Conservation (phyloP, 1,284 basidiomycete species). For the Dichomitus squalens region DNA sequence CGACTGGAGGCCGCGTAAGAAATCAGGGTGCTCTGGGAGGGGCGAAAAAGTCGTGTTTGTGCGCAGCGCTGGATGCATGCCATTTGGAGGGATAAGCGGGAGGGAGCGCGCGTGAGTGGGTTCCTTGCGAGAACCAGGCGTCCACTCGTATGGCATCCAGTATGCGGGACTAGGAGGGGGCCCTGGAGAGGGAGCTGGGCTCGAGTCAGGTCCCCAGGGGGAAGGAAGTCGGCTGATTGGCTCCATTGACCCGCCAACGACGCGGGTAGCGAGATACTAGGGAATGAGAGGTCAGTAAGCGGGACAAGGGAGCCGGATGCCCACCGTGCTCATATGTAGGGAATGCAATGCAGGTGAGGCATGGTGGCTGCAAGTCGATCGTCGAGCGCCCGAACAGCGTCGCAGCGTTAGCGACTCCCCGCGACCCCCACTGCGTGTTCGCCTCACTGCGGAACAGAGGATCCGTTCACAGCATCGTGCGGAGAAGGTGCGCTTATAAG, state of each 20-base stretch:
- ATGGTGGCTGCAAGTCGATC: constrained; percentile 8
- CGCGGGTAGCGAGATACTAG: background rate
- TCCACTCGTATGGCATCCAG: constrained; percentile 20
- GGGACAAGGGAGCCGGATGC: background rate
- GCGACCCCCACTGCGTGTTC: background rate
- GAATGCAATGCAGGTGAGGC: constrained; percentile 20
- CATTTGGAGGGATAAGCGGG: constrained; percentile 13
- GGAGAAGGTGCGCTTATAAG: background rate
- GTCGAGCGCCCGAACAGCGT: background rate
- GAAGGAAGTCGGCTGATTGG: constrained; percentile 11
- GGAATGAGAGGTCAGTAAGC: background rate
- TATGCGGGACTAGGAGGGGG: constrained; percentile 21
- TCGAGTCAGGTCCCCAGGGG: constrained; percentile 20
- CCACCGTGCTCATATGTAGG: constrained; percentile 5
- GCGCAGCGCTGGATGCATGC: background rate
- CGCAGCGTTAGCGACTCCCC: background rate
- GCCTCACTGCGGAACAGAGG: background rate
- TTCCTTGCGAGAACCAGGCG: constrained; percentile 3
- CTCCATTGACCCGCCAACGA: constrained; percentile 8
- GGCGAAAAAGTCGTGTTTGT: constrained; percentile 17
- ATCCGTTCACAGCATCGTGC: background rate
- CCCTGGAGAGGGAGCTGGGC: constrained; percentile 17
- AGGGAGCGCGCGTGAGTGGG: constrained; percentile 8
- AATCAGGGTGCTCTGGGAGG: constrained; percentile 21
- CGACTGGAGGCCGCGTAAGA: constrained; percentile 17